Evolutionary conservation across 148 eudicot species (phyloP), one percentile per base, ranked within the genome.

Genomic region (Arbutus unedo): DNA sequence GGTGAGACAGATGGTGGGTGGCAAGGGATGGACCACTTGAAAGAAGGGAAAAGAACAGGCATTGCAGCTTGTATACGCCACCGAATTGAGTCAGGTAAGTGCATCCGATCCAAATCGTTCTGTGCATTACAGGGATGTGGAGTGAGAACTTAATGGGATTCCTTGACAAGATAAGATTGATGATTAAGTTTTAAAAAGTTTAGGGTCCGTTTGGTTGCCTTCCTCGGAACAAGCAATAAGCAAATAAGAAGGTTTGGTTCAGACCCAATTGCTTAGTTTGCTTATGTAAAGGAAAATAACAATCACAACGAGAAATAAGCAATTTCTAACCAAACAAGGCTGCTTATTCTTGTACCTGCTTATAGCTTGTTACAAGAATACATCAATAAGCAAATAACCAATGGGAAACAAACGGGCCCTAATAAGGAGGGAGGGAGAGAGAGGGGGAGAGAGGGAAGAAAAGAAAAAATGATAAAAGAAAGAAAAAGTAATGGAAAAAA

Each of bases 11-110:
- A 81, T 49, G 95, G 93, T 5, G 92, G 92, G 74, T 92, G 97
- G 85, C 95, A 93, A 56, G 97, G 91, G 19, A 96, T 74, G 23
- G 84, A 67, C 68, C 82, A 81, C 76, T 91, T 89, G 41, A 55
- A 41, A 23, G 89, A 87, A 44, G 90, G 90, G 62, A 80, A 81
- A 80, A 92, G 89, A 85, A 91, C 70, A 8, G 98, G 98, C 96
- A 96, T 91, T 31, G 98, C 95, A 72, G 94, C 88, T 84, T 94
- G 98, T 80, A 96, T 94, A 57, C 99, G 99, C 90, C 89, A 86
- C 81, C 96, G 86, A 55, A 96, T 81, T 75, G 91, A 71, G 66
- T 94, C 91, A 15, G 99, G 98, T 82, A 96, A 79, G 78, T 90
- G 91, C 98, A 96, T 92, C 25, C 91, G 92, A 78, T 94, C 89